phyloP scores from a whole-genome alignment of 495 filamentous ascomycete species.

The Lasiosphaeria ovina region DNA sequence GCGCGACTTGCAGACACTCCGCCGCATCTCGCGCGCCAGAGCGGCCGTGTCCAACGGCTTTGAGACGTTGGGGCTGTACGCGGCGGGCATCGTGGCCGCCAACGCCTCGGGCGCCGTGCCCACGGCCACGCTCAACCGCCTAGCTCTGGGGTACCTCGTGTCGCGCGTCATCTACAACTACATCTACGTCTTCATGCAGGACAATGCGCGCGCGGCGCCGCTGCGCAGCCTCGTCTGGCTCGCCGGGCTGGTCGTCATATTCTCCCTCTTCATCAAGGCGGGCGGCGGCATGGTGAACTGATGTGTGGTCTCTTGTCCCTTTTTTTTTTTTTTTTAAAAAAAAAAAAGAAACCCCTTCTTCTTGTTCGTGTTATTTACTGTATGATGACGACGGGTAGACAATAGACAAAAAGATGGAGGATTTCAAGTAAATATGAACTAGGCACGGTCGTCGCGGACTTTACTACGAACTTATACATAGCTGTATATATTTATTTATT shows the following conservation, averaged over 20 bases:
- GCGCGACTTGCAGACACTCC: constrained; percentile 20
- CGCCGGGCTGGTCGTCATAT: constrained; percentile 27
- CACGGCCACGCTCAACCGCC: constrained; percentile 35
- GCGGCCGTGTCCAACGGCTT: constrained; percentile 47
- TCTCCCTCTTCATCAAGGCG: constrained; percentile 44
- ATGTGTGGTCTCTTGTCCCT: no score
- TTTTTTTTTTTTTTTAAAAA: no score
- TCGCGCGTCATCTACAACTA: constrained; percentile 45
- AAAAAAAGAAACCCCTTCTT: no score
- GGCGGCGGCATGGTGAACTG: constrained; percentile 16
- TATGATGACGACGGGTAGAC: no score
- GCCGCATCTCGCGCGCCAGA: constrained; percentile 47
- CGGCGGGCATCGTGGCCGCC: constrained; percentile 49
- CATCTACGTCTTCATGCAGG: constrained; percentile 44
- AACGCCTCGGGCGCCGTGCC: constrained; percentile 39
- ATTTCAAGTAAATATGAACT: no score
- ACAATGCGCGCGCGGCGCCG: constrained; percentile 31
- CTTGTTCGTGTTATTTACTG: no score
- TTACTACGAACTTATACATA: no score
- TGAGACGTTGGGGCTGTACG: constrained; percentile 50
- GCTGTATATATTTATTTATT: no score
- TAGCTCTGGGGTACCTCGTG: constrained; percentile 41
- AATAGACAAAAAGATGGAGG: no score
- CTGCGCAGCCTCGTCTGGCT: constrained; percentile 42
- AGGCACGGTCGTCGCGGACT: no score